A percentile compares a stretch with the other conserved stretches of the same genome.
These are phyloP conservation scores for Hyparrhenia diplandra DNA, from an alignment of 176 grass and related monocot genomes.

Conservation along the genomic window DNA sequence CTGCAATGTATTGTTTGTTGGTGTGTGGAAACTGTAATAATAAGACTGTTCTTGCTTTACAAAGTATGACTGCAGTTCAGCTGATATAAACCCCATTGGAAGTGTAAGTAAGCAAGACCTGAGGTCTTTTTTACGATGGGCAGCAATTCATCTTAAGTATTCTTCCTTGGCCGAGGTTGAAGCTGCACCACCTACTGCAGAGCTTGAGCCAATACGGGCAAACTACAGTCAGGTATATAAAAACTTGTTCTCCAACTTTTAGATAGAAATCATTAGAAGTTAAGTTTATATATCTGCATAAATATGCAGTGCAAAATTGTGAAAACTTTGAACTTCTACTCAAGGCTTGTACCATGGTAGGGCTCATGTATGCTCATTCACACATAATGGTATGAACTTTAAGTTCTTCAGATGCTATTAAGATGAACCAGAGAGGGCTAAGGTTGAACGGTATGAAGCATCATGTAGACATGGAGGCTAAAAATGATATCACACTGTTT, in stretches of 20 bases:
- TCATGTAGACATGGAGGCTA: not conserved
- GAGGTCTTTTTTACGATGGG: conserved; percentile 84
- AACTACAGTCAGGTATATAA: conserved; percentile 69
- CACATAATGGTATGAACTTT: not conserved
- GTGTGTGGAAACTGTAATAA: conserved; percentile 1
- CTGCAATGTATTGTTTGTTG: not conserved
- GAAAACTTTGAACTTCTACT: not conserved
- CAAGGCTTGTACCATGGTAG: not conserved
- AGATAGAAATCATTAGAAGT: not conserved
- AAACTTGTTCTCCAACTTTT: not conserved
- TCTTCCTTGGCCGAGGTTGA: conserved; percentile 89
- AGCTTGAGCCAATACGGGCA: conserved; percentile 83
- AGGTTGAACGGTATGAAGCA: not conserved
- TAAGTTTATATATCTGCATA: not conserved
- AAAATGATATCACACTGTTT: not conserved
- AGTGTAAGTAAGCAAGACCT: conserved; percentile 98
- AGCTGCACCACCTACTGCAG: conserved; percentile 96
- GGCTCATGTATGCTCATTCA: not conserved
- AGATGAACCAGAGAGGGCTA: not conserved
- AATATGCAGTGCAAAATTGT: not conserved
- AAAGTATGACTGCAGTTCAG: conserved; percentile 98
- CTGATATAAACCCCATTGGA: conserved; percentile 96
- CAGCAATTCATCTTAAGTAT: conserved; percentile 81
- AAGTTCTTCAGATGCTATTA: not conserved
- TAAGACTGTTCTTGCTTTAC: conserved; percentile 4